Evolutionary conservation across 2,329 filamentous ascomycete genomes (phyloP), one percentile per base, ranked within the genome.

Genomic region (Rhynchosporium secalis): DNA sequence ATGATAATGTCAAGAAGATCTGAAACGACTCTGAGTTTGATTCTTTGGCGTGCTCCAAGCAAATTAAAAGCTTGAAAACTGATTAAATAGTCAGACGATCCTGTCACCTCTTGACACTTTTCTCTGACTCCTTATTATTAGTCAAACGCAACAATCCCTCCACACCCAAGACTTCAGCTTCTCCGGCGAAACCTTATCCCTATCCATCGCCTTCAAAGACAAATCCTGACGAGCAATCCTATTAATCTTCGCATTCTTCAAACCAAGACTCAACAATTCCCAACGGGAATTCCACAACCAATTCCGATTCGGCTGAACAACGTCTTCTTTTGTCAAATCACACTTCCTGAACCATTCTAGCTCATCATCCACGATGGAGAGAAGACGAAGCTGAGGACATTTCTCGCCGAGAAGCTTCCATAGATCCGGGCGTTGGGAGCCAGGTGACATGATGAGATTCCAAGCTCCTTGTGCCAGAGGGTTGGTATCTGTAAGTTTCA

Each of bases 361-460:
- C 52, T 43, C 52, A 56, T 56, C 38, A 31, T 56, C 52, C 4
- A 56, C 52, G 13, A 56, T 3, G 4, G 7, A 56, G 1, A 56
- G 28, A 1, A 56, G 13, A 6, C 36, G 36, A 26, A 56, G 28
- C 20, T 56, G 36, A 13, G 52, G 52, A 15, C 52, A 56, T 12
- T 56, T 20, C 3, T 4, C 15, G 10, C 40, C 29, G 13, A 48
- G n/a, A 6, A 57, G 13, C 13, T 47, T 15, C 41, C 55, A 57
- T 3, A 57, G 20, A 12, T 52, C 33, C 8, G n/a, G n/a, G n/a
- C 12, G 3, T 15, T 7, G n/a, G 28, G 29, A 15, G 29, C 5
- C 12, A n/a, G 29, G 26, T 5, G 20, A 7, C 28, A 6, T 28
- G 28, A 12, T 36, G 12, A 28, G 5, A 28, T 31, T n/a, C 45